These are phyloP conservation scores for Botrytis galanthina DNA, from an alignment of 2,329 filamentous ascomycete genomes.

Conservation along the genomic window DNA sequence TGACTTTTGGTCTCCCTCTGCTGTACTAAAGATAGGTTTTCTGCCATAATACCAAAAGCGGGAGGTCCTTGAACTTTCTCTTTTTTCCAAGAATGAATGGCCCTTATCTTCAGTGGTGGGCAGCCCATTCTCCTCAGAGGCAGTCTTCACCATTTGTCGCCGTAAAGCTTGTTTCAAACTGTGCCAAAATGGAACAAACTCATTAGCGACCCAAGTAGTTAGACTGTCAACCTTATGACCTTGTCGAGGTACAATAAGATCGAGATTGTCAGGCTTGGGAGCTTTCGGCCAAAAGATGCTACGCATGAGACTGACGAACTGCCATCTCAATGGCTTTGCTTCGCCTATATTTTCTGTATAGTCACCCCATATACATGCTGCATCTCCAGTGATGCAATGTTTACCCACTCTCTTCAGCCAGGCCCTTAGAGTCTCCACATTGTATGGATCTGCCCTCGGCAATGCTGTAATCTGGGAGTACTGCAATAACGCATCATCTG, in stretches of 20 bases:
- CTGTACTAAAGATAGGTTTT: background rate
- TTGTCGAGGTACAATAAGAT: constrained; percentile 24
- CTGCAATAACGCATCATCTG: constrained; percentile 26
- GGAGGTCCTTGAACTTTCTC: background rate
- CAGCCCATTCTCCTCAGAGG: background rate
- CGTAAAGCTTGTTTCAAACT: background rate
- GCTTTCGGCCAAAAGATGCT: background rate
- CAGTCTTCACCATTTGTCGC: background rate
- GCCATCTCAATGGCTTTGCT: background rate
- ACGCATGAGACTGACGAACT: constrained; percentile 17
- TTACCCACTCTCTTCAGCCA: background rate
- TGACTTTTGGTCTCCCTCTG: background rate
- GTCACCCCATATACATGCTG: constrained; percentile 17
- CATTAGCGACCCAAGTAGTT: constrained; percentile 25
- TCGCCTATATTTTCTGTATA: background rate
- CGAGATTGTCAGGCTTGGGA: background rate
- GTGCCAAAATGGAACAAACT: constrained; percentile 24
- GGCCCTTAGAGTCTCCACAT: constrained; percentile 17
- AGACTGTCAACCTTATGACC: constrained; percentile 22
- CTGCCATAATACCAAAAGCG: background rate
- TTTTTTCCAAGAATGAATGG: background rate
- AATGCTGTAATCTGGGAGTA: constrained; percentile 22
- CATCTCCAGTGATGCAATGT: constrained; percentile 15
- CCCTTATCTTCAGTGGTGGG: background rate
- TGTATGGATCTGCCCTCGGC: constrained; percentile 23